Percentiles rank a stretch among this genome's conserved stretches.
phyloP scores from a whole-genome alignment of 2,329 filamentous ascomycete species.

The Botryotinia narcissicola region DNA sequence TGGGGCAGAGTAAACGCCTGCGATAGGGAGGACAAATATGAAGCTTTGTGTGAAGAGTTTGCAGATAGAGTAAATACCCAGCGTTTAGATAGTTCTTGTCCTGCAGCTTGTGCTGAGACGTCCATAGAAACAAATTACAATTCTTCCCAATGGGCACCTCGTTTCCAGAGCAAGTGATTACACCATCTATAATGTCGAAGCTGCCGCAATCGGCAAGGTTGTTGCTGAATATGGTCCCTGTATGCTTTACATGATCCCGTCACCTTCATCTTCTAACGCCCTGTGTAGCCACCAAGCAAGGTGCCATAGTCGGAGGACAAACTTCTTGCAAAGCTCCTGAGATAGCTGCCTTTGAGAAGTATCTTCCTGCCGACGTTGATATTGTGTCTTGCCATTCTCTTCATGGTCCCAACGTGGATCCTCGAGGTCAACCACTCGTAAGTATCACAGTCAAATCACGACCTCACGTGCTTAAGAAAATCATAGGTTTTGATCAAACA shows the following conservation, averaged over 20 bases:
- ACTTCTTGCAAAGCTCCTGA: constrained; percentile 98
- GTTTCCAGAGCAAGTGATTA: constrained; percentile 97
- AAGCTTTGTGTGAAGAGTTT: constrained; percentile 78
- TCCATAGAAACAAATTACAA: constrained; percentile 75
- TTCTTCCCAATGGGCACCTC: constrained; percentile 90
- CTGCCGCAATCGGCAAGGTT: constrained; percentile 81
- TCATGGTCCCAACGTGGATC: constrained; percentile 87
- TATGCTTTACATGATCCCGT: constrained; percentile 50
- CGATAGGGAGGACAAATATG: constrained; percentile 86
- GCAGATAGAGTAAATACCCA: constrained; percentile 72
- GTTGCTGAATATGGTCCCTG: constrained; percentile 89
- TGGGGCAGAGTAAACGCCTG: constrained; percentile 81
- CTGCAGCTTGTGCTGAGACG: constrained; percentile 40
- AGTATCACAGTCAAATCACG: constrained; percentile 17
- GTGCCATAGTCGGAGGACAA: constrained; percentile 93
- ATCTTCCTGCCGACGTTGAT: constrained; percentile 83
- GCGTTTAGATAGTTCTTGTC: constrained; percentile 39
- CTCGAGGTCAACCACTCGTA: constrained; percentile 85
- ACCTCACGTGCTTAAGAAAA: constrained; percentile 4
- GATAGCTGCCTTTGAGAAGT: constrained; percentile 85
- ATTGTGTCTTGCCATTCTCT: constrained; percentile 96
- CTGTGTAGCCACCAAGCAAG: constrained; percentile 78
- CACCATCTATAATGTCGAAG: constrained; percentile 98
- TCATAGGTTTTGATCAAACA: constrained; percentile 79
- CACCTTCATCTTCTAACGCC: constrained; percentile 24